These are phyloP conservation scores for Candida pseudoglaebosa DNA, from an alignment of 805 yeast genomes.

Conservation along the genomic window DNA sequence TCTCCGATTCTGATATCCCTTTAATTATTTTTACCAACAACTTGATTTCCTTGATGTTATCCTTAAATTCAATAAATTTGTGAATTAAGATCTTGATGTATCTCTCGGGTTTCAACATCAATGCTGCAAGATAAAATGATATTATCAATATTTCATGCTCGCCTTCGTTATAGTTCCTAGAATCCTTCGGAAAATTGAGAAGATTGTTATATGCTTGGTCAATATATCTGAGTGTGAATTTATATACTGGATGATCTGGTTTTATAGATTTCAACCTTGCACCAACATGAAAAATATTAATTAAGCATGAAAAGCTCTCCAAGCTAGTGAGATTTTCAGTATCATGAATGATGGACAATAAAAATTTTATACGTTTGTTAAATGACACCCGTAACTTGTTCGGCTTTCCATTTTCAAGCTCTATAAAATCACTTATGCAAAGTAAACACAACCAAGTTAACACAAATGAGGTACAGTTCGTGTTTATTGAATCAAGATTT, in stretches of 20 bases:
- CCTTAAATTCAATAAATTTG: slow-evolving; percentile 19
- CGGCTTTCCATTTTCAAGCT: slow-evolving; percentile 23
- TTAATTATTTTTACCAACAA: slow-evolving; percentile 27
- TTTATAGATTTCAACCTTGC: slow-evolving; percentile 21
- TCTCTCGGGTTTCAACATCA: slow-evolving; percentile 29
- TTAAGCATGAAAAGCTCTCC: slow-evolving; percentile 33
- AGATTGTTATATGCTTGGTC: slow-evolving; percentile 29
- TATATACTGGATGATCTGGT: slow-evolving; percentile 23
- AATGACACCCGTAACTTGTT: slow-evolving; percentile 29
- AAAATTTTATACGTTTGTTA: slow-evolving; percentile 33
- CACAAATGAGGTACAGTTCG: slow-evolving; percentile 17
- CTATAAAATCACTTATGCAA: slow-evolving; percentile 33
- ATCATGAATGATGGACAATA: slow-evolving; percentile 26
- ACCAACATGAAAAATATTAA: slow-evolving; percentile 33
- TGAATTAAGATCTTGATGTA: slow-evolving; percentile 22
- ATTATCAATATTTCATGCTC: slow-evolving; percentile 21
- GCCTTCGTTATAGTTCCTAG: slow-evolving; percentile 11
- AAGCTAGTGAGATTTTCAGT: slow-evolving; percentile 21
- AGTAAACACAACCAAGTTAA: slow-evolving; percentile 31
- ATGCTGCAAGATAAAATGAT: slow-evolving; percentile 33
- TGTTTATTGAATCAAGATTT: slow-evolving; percentile 5
- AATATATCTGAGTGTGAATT: slow-evolving; percentile 26
- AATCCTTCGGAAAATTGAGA: slow-evolving; percentile 11
- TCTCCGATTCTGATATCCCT: slow-evolving; percentile 25
- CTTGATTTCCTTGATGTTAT: slow-evolving; percentile 21